Evolutionary conservation across 805 yeast genomes (phyloP), one percentile per base, ranked within the genome.

Genomic region (Isabelozyma gotoi): DNA sequence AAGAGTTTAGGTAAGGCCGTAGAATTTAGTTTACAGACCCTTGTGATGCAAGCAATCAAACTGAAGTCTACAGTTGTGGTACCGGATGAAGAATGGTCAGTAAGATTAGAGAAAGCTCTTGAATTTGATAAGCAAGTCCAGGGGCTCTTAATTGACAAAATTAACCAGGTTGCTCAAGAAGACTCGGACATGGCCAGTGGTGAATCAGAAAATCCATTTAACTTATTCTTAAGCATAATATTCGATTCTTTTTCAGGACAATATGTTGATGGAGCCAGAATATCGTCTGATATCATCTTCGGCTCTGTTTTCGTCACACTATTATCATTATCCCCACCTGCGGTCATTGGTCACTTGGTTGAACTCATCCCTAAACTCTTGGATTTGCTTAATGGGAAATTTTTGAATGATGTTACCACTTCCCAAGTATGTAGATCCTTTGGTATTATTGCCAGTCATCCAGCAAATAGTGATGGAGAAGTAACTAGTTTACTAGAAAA

Each of bases 51-150:
- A 47, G 78, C 94, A 0, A 63, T 80, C 1, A 52, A 57, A n/a
- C 78, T 69, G 0, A 66, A 73, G 12, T 50, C 62, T 0, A 81
- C 90, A 0, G 82, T 83, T 2, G 60, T 88, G 38, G 78, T 78
- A 0, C 65, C 75, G 17, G 96, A 89, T 57, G 85, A 84, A 48
- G 84, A 85, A 40, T 89, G 96, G 96, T 66, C 71, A 3, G 64
- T 77, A 0, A 73, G 92, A 53, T 53, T 87, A 19, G 88, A 84
- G 7, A 86, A 80, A 45, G 87, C 92, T 0, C 40, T 87, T 8
- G 84, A 80, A 33, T 64, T 76, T 34, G 95, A 89, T 55, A 71
- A 71, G 0, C 56, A 52, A 2, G 87, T 85, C 1, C 67, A 68
- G 18, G 36, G 39, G 0, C 48, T 57, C 7, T 45, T 68, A 15